Percentiles rank a stretch among this genome's conserved stretches.
Evolutionary conservation across 2,329 filamentous ascomycete genomes (phyloP).

Genomic region (Trichophyton schoenleinii): DNA sequence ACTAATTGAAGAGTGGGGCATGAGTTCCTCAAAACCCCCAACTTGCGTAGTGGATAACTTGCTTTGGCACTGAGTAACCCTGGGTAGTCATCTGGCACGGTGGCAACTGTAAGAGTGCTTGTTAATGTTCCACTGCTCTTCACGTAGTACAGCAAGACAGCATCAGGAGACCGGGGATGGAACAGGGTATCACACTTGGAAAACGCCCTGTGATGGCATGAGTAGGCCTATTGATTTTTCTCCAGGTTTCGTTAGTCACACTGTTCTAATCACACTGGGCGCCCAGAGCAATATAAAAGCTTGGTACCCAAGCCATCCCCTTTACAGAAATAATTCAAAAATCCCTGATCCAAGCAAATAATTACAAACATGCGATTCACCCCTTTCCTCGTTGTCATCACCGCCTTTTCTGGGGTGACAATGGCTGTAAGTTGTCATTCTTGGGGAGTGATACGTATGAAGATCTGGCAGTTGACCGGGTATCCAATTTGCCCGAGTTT

Average conservation of each 20-base stretch:
- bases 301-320: background rate
- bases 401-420: background rate
- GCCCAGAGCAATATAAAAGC: background rate
- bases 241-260: no score
- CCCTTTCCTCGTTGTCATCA: background rate
- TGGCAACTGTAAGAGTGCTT: background rate
- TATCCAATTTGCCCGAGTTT: background rate
- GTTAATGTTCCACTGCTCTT: background rate
- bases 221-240: background rate
- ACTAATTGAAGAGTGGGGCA: background rate
- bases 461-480: background rate
- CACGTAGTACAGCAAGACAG: background rate
- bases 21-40: background rate
- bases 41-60: background rate
- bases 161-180: background rate
- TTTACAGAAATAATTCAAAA: background rate
- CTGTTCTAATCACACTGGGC: background rate
- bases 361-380: background rate
- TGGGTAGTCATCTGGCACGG: background rate
- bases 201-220: background rate
- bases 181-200: background rate
- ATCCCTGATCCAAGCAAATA: background rate
- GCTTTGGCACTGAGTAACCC: background rate
- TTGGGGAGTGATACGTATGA: background rate
- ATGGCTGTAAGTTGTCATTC: background rate